Evolutionary conservation across 2,329 filamentous ascomycete species (phyloP).

Genomic region (Aureobasidium mangrovei): DNA sequence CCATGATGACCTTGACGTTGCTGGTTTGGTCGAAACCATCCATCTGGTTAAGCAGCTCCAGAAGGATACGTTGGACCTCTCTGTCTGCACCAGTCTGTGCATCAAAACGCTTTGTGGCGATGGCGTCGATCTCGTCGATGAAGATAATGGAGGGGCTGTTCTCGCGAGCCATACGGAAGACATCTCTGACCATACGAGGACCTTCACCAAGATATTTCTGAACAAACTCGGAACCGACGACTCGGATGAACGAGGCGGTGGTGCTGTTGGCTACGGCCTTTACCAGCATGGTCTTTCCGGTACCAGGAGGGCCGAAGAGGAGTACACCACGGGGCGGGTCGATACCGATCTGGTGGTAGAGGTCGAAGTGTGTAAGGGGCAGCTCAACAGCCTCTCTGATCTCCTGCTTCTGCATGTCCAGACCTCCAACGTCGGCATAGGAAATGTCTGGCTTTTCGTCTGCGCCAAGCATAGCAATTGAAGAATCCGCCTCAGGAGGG

Average conservation of each 20-base stretch:
- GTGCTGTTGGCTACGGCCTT: conserved; percentile 98
- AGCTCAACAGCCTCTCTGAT: conserved; percentile 96
- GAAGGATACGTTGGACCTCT: conserved; percentile 95
- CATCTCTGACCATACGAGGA: conserved; percentile 96
- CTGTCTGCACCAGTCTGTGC: conserved; percentile 95
- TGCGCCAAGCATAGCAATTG: conserved; percentile 92
- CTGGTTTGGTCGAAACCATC: conserved; percentile 98
- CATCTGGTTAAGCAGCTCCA: conserved; percentile 98
- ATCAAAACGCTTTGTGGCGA: conserved; percentile 98
- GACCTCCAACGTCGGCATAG: conserved; percentile 91
- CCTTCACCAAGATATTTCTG: conserved; percentile 98
- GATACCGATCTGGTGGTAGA: conserved; percentile 99
- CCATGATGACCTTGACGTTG: conserved; percentile 99
- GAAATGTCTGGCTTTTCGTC: conserved; percentile 98
- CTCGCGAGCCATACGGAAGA: conserved; percentile 97
- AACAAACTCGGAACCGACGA: conserved; percentile 96
- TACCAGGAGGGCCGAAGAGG: conserved; percentile 91
- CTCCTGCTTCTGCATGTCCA: conserved; percentile 99
- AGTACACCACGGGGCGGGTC: conserved; percentile 94
- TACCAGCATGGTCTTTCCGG: conserved; percentile 93
- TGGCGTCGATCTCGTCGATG: conserved; percentile 98
- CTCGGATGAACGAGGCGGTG: conserved; percentile 94
- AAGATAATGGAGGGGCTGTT: conserved; percentile 99
- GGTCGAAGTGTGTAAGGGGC: conserved; percentile 92
- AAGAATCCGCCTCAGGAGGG: conserved; percentile 96